Conservation (phyloP, 805 yeast species). For the Metschnikowia orientalis region DNA sequence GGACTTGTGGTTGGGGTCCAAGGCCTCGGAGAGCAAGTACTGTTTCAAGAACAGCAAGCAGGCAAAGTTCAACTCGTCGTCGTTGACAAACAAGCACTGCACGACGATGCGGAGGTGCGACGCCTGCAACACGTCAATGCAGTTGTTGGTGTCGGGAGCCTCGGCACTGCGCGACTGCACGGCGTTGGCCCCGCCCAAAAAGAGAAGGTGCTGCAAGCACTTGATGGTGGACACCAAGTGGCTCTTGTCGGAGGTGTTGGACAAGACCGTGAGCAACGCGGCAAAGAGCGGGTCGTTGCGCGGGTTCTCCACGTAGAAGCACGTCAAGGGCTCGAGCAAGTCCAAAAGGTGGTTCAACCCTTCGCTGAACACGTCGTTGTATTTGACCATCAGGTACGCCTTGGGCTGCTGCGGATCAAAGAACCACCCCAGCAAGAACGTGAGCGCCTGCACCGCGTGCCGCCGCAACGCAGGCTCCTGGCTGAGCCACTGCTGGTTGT, state of each 20-base stretch:
- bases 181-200: slow-evolving; percentile 24
- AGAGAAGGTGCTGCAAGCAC: slow-evolving; percentile 74
- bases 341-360: slow-evolving; percentile 66
- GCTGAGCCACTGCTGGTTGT: slow-evolving; percentile 74
- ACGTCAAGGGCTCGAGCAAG: slow-evolving; percentile 76
- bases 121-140: slow-evolving; percentile 36
- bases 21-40: slow-evolving; percentile 60
- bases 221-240: slow-evolving; percentile 66
- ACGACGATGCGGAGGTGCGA: slow-evolving; percentile 49
- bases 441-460: slow-evolving; percentile 44
- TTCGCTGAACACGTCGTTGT: slow-evolving; percentile 46
- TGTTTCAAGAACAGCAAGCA: slow-evolving; percentile 81
- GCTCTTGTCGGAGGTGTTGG: slow-evolving; percentile 59
- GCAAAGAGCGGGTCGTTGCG: slow-evolving; percentile 66
- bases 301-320: slow-evolving; percentile 73
- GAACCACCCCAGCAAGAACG: slow-evolving; percentile 33
- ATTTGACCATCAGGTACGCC: slow-evolving; percentile 18
- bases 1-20: slow-evolving; percentile 28
- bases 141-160: slow-evolving; percentile 32
- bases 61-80: slow-evolving; percentile 71
- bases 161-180: slow-evolving; percentile 9
- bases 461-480: slow-evolving; percentile 45
- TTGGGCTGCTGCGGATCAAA: slow-evolving; percentile 6
- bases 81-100: slow-evolving; percentile 55
- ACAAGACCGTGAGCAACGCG: slow-evolving; percentile 49